phyloP scores from a whole-genome alignment of 129 eudicot species.

The Smallanthus sonchifolius region DNA sequence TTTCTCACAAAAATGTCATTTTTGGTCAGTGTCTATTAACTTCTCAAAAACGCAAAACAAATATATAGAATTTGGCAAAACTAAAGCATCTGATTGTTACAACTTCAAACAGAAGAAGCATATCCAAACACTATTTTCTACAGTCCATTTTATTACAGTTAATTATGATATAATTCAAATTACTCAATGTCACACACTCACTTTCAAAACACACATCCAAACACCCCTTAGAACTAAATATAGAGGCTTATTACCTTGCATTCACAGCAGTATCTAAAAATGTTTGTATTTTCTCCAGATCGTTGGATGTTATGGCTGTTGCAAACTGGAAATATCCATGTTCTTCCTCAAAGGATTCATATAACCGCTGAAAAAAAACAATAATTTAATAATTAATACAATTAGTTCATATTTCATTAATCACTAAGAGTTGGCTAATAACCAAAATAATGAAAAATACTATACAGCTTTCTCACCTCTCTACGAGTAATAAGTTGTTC shows the following conservation, averaged over 20 bases:
- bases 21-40: neutral
- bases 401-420: neutral
- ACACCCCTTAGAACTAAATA: neutral
- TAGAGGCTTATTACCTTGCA: slow-evolving; percentile 47
- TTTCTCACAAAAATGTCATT: neutral
- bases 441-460: neutral
- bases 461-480: slow-evolving; percentile 37
- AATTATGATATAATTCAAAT: neutral
- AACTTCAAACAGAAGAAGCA: neutral
- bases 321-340: slow-evolving; percentile 33
- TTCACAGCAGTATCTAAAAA: slow-evolving; percentile 80
- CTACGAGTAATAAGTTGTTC: slow-evolving; percentile 79
- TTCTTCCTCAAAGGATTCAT: slow-evolving; percentile 69
- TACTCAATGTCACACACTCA: neutral
- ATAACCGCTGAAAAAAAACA: slow-evolving; percentile 52
- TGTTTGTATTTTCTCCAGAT: slow-evolving; percentile 82
- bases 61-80: neutral
- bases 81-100: neutral
- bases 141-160: neutral
- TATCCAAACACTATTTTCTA: neutral
- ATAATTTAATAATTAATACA: neutral
- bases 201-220: neutral
- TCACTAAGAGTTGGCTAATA: neutral
- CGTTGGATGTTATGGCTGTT: slow-evolving; percentile 50
- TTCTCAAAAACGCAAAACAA: neutral